Conservation (phyloP, 139 green algal species). For the Pleodorina starrii region DNA sequence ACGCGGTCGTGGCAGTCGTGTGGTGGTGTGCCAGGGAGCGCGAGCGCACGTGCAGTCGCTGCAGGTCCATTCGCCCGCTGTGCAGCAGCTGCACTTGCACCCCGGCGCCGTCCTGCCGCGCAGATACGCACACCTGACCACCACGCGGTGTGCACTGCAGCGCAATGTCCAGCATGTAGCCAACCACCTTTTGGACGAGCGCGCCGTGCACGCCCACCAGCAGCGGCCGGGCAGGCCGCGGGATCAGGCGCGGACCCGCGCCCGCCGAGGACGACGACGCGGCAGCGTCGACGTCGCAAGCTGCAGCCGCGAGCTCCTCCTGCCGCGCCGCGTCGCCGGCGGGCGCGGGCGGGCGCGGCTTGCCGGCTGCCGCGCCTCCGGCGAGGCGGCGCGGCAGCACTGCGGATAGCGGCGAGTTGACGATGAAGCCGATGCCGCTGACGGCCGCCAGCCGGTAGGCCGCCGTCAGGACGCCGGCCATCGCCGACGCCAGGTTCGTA, state of each 20-base stretch:
- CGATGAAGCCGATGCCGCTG: slow-evolving; percentile 39
- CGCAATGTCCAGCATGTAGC: slow-evolving; percentile 55
- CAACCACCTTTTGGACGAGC: slow-evolving; percentile 26
- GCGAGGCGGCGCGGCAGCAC: slow-evolving; percentile 12
- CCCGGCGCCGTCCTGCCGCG: slow-evolving; percentile 40
- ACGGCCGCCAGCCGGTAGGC: slow-evolving; percentile 31
- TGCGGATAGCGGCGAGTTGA: slow-evolving; percentile 37
- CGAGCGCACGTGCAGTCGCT: slow-evolving; percentile 42
- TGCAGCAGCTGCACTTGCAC: slow-evolving; percentile 56
- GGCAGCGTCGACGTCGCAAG: background rate
- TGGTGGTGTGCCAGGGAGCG: background rate
- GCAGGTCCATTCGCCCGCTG: slow-evolving; percentile 50
- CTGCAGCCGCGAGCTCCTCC: too few relatives aligned
- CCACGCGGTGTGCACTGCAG: slow-evolving; percentile 65
- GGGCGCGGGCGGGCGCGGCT: background rate
- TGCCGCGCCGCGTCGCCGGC: too few relatives aligned
- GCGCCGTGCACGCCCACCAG: slow-evolving; percentile 29
- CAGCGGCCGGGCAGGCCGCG: slow-evolving; percentile 53
- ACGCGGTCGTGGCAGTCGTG: too few relatives aligned
- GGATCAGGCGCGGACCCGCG: slow-evolving; percentile 20
- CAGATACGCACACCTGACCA: slow-evolving; percentile 52
- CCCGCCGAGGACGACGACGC: background rate
- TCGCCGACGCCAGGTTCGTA: slow-evolving; percentile 31
- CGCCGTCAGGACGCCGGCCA: slow-evolving; percentile 30
- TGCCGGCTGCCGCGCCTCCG: background rate